Conservation (phyloP, 345 rosid species). For the Luvunga scandens region DNA sequence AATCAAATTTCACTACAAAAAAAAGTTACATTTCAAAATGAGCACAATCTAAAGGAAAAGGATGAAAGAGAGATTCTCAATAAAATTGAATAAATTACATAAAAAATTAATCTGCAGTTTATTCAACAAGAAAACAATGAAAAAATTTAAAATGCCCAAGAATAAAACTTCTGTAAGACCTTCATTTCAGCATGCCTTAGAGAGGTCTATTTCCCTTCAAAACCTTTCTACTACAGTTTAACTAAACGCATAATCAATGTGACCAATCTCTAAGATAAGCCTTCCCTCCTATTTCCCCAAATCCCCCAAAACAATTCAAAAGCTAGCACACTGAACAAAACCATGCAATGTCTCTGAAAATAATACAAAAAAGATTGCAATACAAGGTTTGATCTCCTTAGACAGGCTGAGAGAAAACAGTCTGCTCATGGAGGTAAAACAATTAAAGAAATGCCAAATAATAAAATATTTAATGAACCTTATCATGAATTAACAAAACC, state of each 20-base stretch:
- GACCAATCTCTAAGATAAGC: background rate
- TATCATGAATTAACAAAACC: slow-evolving; percentile 63
- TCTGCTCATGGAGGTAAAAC: background rate
- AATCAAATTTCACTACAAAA: background rate
- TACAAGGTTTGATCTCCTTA: background rate
- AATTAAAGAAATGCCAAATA: background rate
- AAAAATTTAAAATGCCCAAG: background rate
- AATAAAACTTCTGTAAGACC: background rate
- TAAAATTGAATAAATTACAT: background rate
- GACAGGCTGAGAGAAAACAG: background rate
- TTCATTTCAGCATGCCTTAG: background rate
- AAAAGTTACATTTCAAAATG: background rate
- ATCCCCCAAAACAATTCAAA: background rate
- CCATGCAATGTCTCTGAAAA: background rate
- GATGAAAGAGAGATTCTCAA: background rate
- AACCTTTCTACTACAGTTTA: background rate
- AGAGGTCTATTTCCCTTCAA: background rate
- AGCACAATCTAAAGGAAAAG: background rate
- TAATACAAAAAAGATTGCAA: slow-evolving; percentile 2
- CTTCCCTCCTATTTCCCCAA: background rate
- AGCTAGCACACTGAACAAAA: background rate
- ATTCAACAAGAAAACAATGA: background rate
- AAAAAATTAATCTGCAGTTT: background rate
- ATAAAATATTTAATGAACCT: slow-evolving; percentile 45
- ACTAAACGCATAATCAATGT: background rate